Percentiles rank a stretch among this genome's conserved stretches.
These are phyloP conservation scores for Podospora fimiseda DNA, from an alignment of 495 filamentous ascomycete species.

Conservation along the genomic window DNA sequence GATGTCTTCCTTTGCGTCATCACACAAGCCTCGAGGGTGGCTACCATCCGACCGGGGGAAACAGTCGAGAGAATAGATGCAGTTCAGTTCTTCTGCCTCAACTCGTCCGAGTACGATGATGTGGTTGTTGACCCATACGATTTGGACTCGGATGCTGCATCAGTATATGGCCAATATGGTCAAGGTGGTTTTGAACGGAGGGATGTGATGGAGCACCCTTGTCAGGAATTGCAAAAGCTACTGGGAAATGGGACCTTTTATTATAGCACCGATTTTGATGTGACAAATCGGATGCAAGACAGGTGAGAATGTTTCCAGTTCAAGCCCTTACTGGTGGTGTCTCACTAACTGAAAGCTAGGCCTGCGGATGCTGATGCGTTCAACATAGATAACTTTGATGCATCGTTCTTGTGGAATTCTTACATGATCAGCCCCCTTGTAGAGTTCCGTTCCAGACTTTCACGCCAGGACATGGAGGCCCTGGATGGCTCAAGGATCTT, in stretches of 20 bases:
- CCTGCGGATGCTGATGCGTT: slow-evolving; percentile 55
- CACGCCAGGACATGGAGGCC: slow-evolving; percentile 60
- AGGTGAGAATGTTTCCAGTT: slow-evolving; percentile 47
- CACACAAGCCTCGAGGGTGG: slow-evolving; percentile 67
- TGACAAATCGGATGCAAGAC: slow-evolving; percentile 89
- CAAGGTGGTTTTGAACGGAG: slow-evolving; percentile 54
- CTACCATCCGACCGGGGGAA: slow-evolving; percentile 78
- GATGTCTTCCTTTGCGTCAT: slow-evolving; percentile 95
- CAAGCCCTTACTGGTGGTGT: not conserved
- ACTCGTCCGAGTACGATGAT: slow-evolving; percentile 74
- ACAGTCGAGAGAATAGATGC: slow-evolving; percentile 77
- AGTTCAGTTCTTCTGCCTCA: slow-evolving; percentile 92
- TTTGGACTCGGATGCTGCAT: slow-evolving; percentile 39
- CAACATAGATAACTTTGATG: slow-evolving; percentile 77
- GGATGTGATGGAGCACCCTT: slow-evolving; percentile 79
- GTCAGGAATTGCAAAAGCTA: slow-evolving; percentile 80
- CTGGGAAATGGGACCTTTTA: slow-evolving; percentile 95
- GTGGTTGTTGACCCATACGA: slow-evolving; percentile 54
- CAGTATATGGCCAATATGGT: slow-evolving; percentile 52
- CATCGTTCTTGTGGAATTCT: slow-evolving; percentile 91
- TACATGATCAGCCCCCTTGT: slow-evolving; percentile 95
- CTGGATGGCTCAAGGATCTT: slow-evolving; percentile 82
- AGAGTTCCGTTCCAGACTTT: slow-evolving; percentile 74
- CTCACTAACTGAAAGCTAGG: slow-evolving; percentile 25
- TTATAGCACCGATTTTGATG: slow-evolving; percentile 93